Evolutionary conservation across 2,329 filamentous ascomycete genomes (phyloP), one percentile per base, ranked within the genome.

Genomic region (Xylariaceae sp.): DNA sequence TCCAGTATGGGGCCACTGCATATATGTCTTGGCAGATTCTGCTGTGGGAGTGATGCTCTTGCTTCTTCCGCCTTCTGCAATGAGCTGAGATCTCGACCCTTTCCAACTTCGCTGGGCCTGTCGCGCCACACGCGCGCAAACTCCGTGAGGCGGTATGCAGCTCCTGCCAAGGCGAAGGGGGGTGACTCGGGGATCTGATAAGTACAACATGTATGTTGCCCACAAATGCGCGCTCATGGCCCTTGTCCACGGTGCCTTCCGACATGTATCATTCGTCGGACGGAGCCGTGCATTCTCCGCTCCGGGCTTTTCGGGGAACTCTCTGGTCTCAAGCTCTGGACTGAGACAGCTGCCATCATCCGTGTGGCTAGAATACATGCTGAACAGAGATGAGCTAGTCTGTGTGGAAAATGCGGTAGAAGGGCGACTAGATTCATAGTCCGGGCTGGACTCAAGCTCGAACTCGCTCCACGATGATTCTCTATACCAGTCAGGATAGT

Each of bases 31-130:
- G 3, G 64, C 49, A 15, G 56, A 51, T 37, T 72, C 68, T 0
- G 59, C 69, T 8, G 71, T 79, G 5, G 76, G 76, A 2, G 76
- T 81, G 32, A 62, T 66, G 53, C 72, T 77, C 14, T 72, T 69
- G 52, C 71, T 78, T 53, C 70, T 70, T 36, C 47, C 11, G 21
- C 11, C 47, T 12, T 61, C 60, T 14, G 54, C 41, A 28, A 35
- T 47, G 36, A 50, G 50, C 51, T 64, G 59, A 5, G 63, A 52
- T 45, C 70, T 78, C 3, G 74, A 69, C 1, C 78, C 78, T 55
- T 77, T 82, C 80, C 80, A 84, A 52, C 74, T 82, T 53, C 75
- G 68, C 61, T 74, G 81, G 14, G 79, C 73, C 52, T 81, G 76
- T 46, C 79, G 69, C n/a, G 80, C 74, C 27, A 84, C 79, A 31